Conservation (phyloP, 495 filamentous ascomycete genomes). For the Penicillium antarcticum region DNA sequence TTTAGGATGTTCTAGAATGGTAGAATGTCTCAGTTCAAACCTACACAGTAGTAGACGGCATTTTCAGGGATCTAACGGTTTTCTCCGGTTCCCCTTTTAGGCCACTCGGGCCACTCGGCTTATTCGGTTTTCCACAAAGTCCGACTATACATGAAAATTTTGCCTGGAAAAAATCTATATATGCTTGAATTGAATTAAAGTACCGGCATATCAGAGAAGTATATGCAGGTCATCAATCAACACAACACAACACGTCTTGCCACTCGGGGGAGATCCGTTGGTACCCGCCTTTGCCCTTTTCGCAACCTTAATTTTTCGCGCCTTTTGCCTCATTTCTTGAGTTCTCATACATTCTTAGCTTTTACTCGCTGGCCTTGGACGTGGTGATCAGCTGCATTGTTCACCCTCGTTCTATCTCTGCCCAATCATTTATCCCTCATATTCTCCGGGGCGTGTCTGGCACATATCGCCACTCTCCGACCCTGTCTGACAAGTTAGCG, state of each 20-base stretch:
- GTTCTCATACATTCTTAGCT: constrained; percentile 16
- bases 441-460: not conserved
- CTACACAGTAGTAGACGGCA: too few relatives aligned
- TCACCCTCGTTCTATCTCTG: not conserved
- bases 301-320: constrained; percentile 23
- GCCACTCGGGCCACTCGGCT: not conserved
- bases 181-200: too few relatives aligned
- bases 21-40: too few relatives aligned
- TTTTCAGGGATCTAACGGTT: not conserved
- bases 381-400: constrained; percentile 2
- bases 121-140: not conserved
- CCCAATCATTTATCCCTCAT: not conserved
- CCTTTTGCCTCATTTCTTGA: constrained; percentile 4
- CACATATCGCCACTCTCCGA: not conserved
- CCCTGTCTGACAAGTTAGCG: not conserved
- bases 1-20: too few relatives aligned
- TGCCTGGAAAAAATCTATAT: too few relatives aligned
- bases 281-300: constrained; percentile 29
- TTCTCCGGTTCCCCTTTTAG: not conserved
- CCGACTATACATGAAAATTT: too few relatives aligned
- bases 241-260: not conserved
- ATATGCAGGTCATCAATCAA: too few relatives aligned
- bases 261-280: constrained; percentile 21
- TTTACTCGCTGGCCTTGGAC: not conserved
- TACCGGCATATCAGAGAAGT: too few relatives aligned